Evolutionary conservation across 2,329 filamentous ascomycete species (phyloP).

Genomic region (Exophiala spinifera): DNA sequence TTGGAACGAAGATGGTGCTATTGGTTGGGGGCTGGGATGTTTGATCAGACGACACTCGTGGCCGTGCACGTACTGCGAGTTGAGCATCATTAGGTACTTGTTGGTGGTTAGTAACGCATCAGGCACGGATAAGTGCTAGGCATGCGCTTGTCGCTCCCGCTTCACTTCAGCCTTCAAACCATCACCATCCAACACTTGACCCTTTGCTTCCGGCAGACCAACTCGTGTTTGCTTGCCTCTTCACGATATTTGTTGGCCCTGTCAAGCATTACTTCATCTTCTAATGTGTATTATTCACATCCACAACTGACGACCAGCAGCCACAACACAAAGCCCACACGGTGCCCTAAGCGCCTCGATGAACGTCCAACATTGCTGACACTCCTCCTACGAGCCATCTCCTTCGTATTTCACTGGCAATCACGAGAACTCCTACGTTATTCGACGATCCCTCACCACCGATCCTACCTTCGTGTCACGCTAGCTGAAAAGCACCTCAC

Average conservation of each 20-base stretch:
- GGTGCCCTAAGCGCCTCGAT: slow-evolving; percentile 9
- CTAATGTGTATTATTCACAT: neutral
- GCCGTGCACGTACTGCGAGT: too few species aligned
- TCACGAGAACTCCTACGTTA: neutral
- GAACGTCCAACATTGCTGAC: slow-evolving; percentile 13
- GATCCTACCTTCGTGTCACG: neutral
- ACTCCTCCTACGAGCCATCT: neutral
- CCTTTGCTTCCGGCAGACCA: neutral
- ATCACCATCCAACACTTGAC: neutral
- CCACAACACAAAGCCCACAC: neutral
- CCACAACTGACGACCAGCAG: neutral
- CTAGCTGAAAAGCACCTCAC: neutral
- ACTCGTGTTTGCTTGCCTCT: neutral
- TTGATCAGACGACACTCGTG: slow-evolving; percentile 5
- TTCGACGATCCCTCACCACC: neutral
- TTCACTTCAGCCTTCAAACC: slow-evolving; percentile 5
- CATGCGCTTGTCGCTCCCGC: neutral
- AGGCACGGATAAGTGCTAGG: too few species aligned
- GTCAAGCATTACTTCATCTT: neutral
- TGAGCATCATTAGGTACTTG: too few species aligned
- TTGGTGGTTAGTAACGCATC: neutral
- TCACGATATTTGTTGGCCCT: neutral
- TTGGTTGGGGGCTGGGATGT: neutral
- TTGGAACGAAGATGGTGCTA: neutral
- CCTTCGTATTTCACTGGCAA: neutral